Base-by-base conservation (phyloP, 345 rosid genomes). In the Brassica rapa region DNA sequence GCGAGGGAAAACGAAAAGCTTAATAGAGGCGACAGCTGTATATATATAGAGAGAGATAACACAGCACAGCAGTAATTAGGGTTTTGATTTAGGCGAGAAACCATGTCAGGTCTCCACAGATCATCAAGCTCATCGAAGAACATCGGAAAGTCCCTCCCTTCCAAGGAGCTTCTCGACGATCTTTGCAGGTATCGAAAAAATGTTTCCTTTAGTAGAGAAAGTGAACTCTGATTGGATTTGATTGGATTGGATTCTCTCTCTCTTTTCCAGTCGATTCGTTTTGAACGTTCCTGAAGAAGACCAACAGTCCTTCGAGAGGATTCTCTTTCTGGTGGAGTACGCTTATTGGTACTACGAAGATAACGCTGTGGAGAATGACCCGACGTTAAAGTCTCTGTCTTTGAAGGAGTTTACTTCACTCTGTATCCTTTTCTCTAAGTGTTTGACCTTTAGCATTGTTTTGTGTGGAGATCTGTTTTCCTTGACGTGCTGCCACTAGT, bases 281-380 rank as follows among this genome's bases (percentile, higher is more conserved):
- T 82, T 93, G 82, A 96, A 93, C 80, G 99, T 96, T 43, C 99
- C 99, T 0, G 87, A 96, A 84, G 99, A 96, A 85, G 98, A 96
- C 72, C 98, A 89, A 67, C 93, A 93, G 76, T 96, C 99, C 24
- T 93, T 96, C 76, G 99, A 96, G 91, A 87, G 98, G 77, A 90
- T 96, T 83, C 80, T 96, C 62, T 96, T 96, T 77, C 92, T 96
- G 1, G 99, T 96, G 79, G 99, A 96, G 87, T 89, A 85, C 72
- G 98, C 99, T 6, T 93, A 96, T 83, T 96, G 99, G 99, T 93
- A 86, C 86, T 96, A 96, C 8, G 97, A 93, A 85, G 99, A 96
- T 80, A 93, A 93, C 77, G 84, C 98, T 25, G 97, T 96, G 19
- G 98, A 96, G 80, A 87, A 89, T 49, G 93, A 96, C 83, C 96